Conservation (phyloP, 805 yeast genomes). For the Saturnispora sekii region DNA sequence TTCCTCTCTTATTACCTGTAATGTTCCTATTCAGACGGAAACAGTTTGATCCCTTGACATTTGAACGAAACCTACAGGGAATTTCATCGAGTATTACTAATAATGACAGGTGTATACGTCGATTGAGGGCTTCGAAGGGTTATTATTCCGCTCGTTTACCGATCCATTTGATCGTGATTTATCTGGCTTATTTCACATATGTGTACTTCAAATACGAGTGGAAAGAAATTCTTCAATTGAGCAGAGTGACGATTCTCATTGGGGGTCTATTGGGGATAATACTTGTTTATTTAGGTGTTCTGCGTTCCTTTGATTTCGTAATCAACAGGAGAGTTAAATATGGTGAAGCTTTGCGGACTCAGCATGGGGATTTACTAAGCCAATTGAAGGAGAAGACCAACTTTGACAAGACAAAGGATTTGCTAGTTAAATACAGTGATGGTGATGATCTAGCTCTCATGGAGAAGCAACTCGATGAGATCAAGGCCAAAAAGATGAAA, state of each 20-base stretch:
- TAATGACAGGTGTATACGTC: conserved; percentile 18
- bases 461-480: conserved; percentile 34
- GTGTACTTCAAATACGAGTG: conserved; percentile 9
- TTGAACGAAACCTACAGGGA: conserved; percentile 33
- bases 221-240: background rate
- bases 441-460: conserved; percentile 39
- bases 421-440: conserved; percentile 50
- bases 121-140: conserved; percentile 11
- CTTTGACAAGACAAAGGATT: conserved; percentile 65
- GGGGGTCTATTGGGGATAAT: conserved; percentile 1
- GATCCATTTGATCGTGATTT: conserved; percentile 16
- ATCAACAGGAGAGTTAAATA: conserved; percentile 17
- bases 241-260: conserved; percentile 13
- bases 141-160: conserved; percentile 14
- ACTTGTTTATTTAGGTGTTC: conserved; percentile 11
- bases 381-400: conserved; percentile 45
- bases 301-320: conserved; percentile 14
- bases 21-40: conserved; percentile 20
- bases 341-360: conserved; percentile 22
- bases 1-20: background rate
- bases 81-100: conserved; percentile 28
- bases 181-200: conserved; percentile 19
- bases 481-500: conserved; percentile 30
- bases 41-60: conserved; percentile 33
- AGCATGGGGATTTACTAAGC: conserved; percentile 29